These are phyloP conservation scores for Simplicillium sp. DNA, from an alignment of 2,329 filamentous ascomycete genomes.

Conservation along the genomic window DNA sequence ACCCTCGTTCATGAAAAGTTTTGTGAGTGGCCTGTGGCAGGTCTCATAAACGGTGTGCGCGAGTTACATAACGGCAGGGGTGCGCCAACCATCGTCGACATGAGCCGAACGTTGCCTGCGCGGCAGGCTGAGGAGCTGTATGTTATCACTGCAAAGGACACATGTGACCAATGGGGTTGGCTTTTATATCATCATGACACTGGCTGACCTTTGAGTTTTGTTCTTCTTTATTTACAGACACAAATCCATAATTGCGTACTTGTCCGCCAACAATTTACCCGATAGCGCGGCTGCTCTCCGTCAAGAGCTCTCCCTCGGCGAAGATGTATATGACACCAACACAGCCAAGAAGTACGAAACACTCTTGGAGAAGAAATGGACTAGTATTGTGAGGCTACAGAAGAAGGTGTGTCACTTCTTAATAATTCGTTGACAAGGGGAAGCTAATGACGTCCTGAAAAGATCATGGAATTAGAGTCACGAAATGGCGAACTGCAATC, in stretches of 20 bases:
- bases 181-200: not conserved
- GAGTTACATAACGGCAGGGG: not conserved
- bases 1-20: too few relatives aligned
- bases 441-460: conserved; percentile 6
- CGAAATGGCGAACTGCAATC: conserved; percentile 63
- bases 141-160: conserved; percentile 24
- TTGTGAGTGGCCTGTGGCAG: too few relatives aligned
- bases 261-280: conserved; percentile 62
- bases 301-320: conserved; percentile 64
- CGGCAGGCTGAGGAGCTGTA: conserved; percentile 86
- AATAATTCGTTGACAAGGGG: not conserved
- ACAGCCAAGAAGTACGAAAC: conserved; percentile 93
- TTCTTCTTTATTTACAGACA: conserved; percentile 44
- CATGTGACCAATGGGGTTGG: not conserved
- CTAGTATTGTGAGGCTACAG: conserved; percentile 84
- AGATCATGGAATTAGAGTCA: conserved; percentile 92
- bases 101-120: conserved; percentile 67
- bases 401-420: conserved; percentile 61
- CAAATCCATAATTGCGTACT: conserved; percentile 88
- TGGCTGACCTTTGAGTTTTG: not conserved
- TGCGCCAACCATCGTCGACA: conserved; percentile 23
- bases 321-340: conserved; percentile 62
- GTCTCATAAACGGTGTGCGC: too few relatives aligned
- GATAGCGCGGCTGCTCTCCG: conserved; percentile 63
- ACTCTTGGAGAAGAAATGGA: conserved; percentile 97